phyloP scores from a whole-genome alignment of 805 yeast species.

The Wickerhamomyces chambardii region DNA sequence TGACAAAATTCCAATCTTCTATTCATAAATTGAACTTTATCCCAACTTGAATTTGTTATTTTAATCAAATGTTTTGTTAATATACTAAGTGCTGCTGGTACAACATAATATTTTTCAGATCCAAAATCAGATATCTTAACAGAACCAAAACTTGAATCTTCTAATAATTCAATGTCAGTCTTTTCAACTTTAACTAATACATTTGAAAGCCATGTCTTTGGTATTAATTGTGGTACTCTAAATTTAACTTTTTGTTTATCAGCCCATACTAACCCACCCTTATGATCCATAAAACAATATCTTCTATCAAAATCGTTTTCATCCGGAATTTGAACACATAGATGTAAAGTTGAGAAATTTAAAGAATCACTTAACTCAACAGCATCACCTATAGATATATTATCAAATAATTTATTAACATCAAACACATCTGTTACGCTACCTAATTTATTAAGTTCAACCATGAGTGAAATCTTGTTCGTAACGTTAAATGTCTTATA shows the following conservation, averaged over 20 bases:
- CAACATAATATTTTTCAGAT: conserved; percentile 20
- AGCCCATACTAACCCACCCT: conserved; percentile 47
- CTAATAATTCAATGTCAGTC: conserved; percentile 7
- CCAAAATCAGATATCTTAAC: conserved; percentile 19
- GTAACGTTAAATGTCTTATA: no score
- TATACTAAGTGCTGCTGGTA: conserved; percentile 21
- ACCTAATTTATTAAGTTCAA: no score
- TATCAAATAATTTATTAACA: no score
- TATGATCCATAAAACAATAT: conserved; percentile 45
- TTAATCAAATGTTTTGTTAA: conserved; percentile 25
- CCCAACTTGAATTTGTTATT: conserved; percentile 31
- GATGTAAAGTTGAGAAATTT: conserved; percentile 36
- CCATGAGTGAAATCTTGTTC: no score
- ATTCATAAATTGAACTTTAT: conserved; percentile 26
- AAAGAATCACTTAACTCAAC: conserved; percentile 39
- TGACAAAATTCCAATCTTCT: conserved; percentile 37
- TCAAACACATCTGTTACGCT: no score
- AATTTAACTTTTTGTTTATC: conserved; percentile 34
- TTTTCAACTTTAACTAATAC: conserved; percentile 9
- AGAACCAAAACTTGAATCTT: conserved; percentile 18
- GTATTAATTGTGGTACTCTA: conserved; percentile 47
- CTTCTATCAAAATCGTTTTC: conserved; percentile 35
- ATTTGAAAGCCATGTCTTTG: conserved; percentile 24
- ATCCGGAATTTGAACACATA: conserved; percentile 46
- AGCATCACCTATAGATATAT: conserved; percentile 64